Evolutionary conservation across 2,329 filamentous ascomycete genomes (phyloP), one percentile per base, ranked within the genome.

Genomic region (Diaporthe citriasiana): DNA sequence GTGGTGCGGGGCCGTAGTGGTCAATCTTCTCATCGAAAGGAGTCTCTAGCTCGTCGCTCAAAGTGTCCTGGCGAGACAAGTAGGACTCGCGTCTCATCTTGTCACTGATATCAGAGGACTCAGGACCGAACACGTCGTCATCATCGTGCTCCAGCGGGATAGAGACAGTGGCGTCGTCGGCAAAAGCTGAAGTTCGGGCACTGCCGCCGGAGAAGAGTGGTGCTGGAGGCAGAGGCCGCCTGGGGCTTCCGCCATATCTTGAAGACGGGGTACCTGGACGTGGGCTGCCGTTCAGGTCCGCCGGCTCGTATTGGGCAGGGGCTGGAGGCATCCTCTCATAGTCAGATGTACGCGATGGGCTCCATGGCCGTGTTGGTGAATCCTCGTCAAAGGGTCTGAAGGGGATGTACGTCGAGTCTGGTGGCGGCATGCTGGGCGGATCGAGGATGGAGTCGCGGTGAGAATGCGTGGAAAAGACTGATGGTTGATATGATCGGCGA

Each of bases 241-340:
- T 91, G 15, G 95, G 94, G 80, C 95, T 97, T 4, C 95, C 94
- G 27, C 95, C 94, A 82, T 98, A 98, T 81, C 92, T 89, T 2
- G 95, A 96, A 0, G 95, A 95, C 1, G 96, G 95, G 0, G 96
- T 98, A 7, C 96, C 96, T 1, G 97, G 96, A 74, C 97, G 87
- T 9, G 97, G 95, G 76, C 91, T 95, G 65, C 97, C 97, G 79
- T 98, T 96, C 74, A 98, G 84, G 78, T 98, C 95, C 30, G 92
- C 89, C 0, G 95, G 94, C 82, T 98, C 97, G 82, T 97, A 98
- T 5, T 91, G 88, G 33, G 93, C 86, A 77, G 87, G 91, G 0
- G 92, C 90, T 1, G 94, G 90, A 3, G 94, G 92, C 12, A 94
- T 93, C 69, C 94, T 89, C 38, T 89, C 83, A 83, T 93, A 75